Base-by-base conservation (phyloP, 108 stramenopile genomes). In the Craspedostauros australis region DNA sequence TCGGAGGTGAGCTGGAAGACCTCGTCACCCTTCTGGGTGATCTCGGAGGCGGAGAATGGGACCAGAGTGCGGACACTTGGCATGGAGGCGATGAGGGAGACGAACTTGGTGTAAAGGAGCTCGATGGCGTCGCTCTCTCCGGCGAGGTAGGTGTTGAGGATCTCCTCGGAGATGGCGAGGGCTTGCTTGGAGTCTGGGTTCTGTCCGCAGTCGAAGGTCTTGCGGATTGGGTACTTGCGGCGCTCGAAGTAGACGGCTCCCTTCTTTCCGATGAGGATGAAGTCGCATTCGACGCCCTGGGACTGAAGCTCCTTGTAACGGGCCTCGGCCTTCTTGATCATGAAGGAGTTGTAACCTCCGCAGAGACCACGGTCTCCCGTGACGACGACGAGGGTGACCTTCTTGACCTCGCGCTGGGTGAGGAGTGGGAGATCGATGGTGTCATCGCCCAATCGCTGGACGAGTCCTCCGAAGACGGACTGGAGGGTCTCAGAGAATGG, bases 401-500 rank as follows among this genome's bases (percentile, higher is more conserved):
- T 95, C 73, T 95, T 95, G 50, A 97, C 91, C 54, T 95, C 96
- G 62, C 96, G 90, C 39, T 79, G 73, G 56, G 88, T 86, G 36
- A 97, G 76, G n/a, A 97, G 76, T 41, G 96, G 96, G 30, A 97
- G 79, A 72, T 97, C 91, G 23, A 87, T 55, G 39, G 91, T 60
- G 70, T 97, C 96, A 33, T 63, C 72, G 21, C 71, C 86, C 54
- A 90, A 68, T 62, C 87, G 87, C 30, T 68, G 52, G 48, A 95
- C 84, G 21, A 96, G 72, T 42, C 93, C 95, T 16, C 84, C 79
- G 72, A 96, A 95, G 41, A 94, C 91, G 30, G 82, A 77, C 84
- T 97, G 96, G 56, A 97, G 91, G 39, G 90, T 91, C 61, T 95
- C 96, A 8, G 80, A 87, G 75, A 97, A 97, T 29, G 96, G 96